Evolutionary conservation across 305 asterid species (phyloP).

Genomic region (Fraxinus floribunda): DNA sequence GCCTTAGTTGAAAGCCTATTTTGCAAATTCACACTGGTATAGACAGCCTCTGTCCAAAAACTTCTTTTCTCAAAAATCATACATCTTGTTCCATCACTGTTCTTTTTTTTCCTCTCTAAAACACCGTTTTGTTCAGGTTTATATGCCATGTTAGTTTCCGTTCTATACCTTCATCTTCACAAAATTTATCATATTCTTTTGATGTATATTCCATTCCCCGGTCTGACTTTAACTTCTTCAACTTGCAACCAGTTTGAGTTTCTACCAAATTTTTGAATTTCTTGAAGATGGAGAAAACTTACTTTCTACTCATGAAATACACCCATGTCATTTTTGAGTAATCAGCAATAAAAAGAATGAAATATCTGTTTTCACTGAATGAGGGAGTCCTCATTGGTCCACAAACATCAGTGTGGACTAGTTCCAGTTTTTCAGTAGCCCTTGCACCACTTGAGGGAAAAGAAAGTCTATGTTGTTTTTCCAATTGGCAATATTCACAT

Average conservation of each 20-base stretch:
- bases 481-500: background rate
- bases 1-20: background rate
- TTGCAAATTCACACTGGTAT: background rate
- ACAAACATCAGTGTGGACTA: background rate
- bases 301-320: background rate
- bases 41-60: background rate
- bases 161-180: background rate
- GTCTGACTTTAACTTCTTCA: background rate
- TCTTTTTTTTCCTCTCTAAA: background rate
- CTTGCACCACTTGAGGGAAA: background rate
- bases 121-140: background rate
- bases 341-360: background rate
- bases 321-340: background rate
- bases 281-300: background rate
- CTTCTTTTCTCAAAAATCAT: background rate
- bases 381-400: background rate
- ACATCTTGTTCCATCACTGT: background rate
- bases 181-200: too few species aligned
- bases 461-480: background rate
- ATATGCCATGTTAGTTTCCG: background rate
- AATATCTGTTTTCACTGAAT: too few species aligned
- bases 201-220: background rate
- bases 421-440: background rate
- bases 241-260: background rate
- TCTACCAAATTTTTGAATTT: background rate